These are phyloP conservation scores for Epichloe brachyelytri DNA, from an alignment of 2,329 filamentous ascomycete genomes.

Conservation along the genomic window DNA sequence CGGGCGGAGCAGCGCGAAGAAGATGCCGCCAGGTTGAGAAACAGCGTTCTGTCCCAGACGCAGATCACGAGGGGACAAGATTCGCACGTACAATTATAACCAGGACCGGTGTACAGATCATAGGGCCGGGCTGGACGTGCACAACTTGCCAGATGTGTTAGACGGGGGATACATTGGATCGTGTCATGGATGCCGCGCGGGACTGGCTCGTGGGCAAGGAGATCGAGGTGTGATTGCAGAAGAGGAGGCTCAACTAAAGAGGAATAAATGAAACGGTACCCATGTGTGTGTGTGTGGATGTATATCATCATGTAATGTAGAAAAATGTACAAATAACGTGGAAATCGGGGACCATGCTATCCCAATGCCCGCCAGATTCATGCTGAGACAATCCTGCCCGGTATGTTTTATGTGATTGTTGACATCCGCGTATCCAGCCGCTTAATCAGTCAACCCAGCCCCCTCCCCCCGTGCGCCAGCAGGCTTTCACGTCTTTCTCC, in stretches of 20 bases:
- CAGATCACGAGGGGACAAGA: constrained; percentile 88
- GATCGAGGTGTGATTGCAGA: constrained; percentile 57
- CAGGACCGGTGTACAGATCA: constrained; percentile 79
- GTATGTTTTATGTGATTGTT: not conserved
- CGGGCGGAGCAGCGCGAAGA: constrained; percentile 75
- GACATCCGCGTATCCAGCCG: not conserved
- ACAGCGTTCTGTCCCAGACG: constrained; percentile 66
- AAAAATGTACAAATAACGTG: not conserved
- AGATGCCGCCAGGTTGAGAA: constrained; percentile 58
- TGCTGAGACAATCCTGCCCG: not conserved
- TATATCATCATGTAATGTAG: not conserved
- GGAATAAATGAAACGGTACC: not conserved
- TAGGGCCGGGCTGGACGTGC: constrained; percentile 63
- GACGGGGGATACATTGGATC: constrained; percentile 57
- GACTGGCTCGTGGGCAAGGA: constrained; percentile 66
- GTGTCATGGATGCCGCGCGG: constrained; percentile 64
- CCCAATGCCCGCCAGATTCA: not conserved
- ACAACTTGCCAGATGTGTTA: constrained; percentile 71
- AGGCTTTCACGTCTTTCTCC: too few species aligned
- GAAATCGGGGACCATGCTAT: not conserved
- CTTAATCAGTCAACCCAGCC: not conserved
- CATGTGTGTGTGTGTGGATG: not conserved
- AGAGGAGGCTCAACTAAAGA: constrained; percentile 28
- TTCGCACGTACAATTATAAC: constrained; percentile 76
- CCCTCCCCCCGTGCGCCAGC: too few species aligned